Evolutionary conservation across 2,329 filamentous ascomycete species (phyloP).

Genomic region (Colletotrichum tropicale): DNA sequence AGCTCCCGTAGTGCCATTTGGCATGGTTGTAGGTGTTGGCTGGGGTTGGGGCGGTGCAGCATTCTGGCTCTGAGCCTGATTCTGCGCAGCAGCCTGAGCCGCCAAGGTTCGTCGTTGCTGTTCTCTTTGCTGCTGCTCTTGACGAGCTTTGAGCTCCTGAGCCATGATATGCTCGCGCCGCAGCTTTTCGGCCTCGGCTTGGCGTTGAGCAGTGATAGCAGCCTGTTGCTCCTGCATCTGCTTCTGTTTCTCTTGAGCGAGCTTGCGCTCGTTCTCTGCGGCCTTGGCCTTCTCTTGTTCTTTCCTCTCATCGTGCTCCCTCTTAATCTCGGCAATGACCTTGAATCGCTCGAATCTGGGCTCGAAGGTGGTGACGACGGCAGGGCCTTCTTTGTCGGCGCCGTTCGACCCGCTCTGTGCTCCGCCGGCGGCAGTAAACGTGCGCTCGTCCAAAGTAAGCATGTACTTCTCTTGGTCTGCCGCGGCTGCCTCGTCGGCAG

Average conservation of each 20-base stretch:
- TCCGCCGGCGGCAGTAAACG: conserved; percentile 64
- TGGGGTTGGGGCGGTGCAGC: conserved; percentile 30
- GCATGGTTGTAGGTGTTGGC: conserved; percentile 39
- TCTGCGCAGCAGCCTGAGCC: conserved; percentile 31
- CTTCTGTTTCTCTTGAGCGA: conserved; percentile 50
- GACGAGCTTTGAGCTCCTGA: conserved; percentile 22
- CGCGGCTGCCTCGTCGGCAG: conserved; percentile 89
- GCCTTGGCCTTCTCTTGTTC: conserved; percentile 77
- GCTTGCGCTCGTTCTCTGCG: conserved; percentile 60
- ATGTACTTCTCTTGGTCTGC: conserved; percentile 91
- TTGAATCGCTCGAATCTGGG: conserved; percentile 91
- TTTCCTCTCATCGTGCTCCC: conserved; percentile 76
- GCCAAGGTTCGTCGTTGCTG: conserved; percentile 34
- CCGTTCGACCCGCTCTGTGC: conserved; percentile 63
- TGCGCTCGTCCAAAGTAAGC: conserved; percentile 87
- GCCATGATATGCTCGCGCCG: conserved; percentile 38
- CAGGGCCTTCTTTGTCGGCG: conserved; percentile 75
- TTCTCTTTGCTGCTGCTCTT: conserved; percentile 42
- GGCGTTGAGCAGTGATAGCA: conserved; percentile 46
- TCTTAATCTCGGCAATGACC: conserved; percentile 83
- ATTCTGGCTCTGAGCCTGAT: conserved; percentile 28
- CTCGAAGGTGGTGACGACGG: conserved; percentile 76
- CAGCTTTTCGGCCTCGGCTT: conserved; percentile 48
- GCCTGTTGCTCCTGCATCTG: conserved; percentile 51
- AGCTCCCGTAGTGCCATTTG: conserved; percentile 36